Conservation (phyloP, 805 yeast species). For the Citeromyces matritensis region DNA sequence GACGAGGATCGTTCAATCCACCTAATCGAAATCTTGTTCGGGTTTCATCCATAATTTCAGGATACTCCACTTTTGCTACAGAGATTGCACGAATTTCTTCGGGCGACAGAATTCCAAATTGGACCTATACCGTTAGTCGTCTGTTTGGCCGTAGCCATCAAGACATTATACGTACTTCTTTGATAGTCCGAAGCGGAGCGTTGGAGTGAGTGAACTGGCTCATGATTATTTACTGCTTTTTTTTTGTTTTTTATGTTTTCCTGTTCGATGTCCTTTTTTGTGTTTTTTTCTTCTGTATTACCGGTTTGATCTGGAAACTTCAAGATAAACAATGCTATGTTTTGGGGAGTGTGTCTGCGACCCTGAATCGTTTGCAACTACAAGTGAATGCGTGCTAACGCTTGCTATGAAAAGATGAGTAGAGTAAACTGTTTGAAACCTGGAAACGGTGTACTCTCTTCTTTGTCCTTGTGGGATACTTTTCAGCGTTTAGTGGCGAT, state of each 20-base stretch:
- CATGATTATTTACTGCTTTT: conserved; percentile 7
- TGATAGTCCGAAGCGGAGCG: conserved; percentile 94
- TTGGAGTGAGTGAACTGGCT: conserved; percentile 80
- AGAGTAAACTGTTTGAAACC: no score
- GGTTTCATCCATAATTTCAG: conserved; percentile 99
- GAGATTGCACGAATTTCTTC: conserved; percentile 96
- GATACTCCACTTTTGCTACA: conserved; percentile 95
- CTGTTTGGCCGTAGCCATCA: neutral
- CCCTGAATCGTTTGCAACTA: no score
- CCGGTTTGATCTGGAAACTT: conserved; percentile 1
- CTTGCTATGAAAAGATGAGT: no score
- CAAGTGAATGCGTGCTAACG: no score
- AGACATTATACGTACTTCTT: conserved; percentile 50
- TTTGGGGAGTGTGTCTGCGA: no score
- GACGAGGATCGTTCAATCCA: conserved; percentile 92
- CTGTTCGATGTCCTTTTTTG: conserved; percentile 1
- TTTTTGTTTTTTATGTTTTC: conserved; percentile 1
- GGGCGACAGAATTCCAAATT: conserved; percentile 94
- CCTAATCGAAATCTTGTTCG: conserved; percentile 92
- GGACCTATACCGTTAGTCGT: conserved; percentile 32
- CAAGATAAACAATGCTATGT: neutral
- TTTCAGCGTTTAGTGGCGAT: neutral
- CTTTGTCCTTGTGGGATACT: neutral
- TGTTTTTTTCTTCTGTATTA: conserved; percentile 1
- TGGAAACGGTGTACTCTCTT: neutral